Evolutionary conservation across 225 moss, liverwort and hornwort genomes (phyloP).

Genomic region (Marchantia polymorpha): DNA sequence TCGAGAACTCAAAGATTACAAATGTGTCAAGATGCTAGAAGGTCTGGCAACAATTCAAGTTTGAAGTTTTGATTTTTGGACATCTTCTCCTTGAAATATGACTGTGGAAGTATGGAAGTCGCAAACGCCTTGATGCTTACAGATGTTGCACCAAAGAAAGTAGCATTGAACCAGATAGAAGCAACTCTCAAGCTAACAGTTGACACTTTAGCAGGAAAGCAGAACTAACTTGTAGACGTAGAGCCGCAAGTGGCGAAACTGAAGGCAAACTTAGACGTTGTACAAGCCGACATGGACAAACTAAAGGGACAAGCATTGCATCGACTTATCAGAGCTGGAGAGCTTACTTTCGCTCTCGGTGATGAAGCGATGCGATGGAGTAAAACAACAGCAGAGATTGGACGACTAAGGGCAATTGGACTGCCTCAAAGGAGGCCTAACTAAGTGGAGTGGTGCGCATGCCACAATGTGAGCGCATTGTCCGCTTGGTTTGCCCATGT

Average conservation of each 20-base stretch:
- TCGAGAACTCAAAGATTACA: too few relatives aligned
- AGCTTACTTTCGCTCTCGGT: slow-evolving; percentile 81
- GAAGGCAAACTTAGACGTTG: slow-evolving; percentile 54
- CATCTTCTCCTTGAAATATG: too few relatives aligned
- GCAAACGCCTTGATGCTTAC: too few relatives aligned
- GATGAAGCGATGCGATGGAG: slow-evolving; percentile 89
- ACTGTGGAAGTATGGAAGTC: too few relatives aligned
- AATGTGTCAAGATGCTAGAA: too few relatives aligned
- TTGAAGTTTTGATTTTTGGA: too few relatives aligned
- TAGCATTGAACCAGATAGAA: slow-evolving; percentile 54
- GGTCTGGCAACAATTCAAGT: too few relatives aligned
- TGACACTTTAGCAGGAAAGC: slow-evolving; percentile 58
- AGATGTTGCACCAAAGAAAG: slow-evolving; percentile 86
- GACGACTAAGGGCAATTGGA: too few relatives aligned
- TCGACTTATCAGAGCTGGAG: slow-evolving; percentile 70
- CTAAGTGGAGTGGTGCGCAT: too few relatives aligned
- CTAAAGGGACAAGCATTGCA: slow-evolving; percentile 72
- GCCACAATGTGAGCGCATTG: too few relatives aligned
- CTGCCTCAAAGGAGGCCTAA: too few relatives aligned
- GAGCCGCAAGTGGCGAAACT: slow-evolving; percentile 64
- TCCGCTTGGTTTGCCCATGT: too few relatives aligned
- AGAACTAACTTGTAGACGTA: slow-evolving; percentile 61
- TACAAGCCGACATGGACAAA: slow-evolving; percentile 70
- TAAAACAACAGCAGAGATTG: slow-evolving; percentile 65
- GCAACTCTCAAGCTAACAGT: slow-evolving; percentile 53